These are phyloP conservation scores for Aspergillus sp. DNA, from an alignment of 2,329 filamentous ascomycete species.

Conservation along the genomic window DNA sequence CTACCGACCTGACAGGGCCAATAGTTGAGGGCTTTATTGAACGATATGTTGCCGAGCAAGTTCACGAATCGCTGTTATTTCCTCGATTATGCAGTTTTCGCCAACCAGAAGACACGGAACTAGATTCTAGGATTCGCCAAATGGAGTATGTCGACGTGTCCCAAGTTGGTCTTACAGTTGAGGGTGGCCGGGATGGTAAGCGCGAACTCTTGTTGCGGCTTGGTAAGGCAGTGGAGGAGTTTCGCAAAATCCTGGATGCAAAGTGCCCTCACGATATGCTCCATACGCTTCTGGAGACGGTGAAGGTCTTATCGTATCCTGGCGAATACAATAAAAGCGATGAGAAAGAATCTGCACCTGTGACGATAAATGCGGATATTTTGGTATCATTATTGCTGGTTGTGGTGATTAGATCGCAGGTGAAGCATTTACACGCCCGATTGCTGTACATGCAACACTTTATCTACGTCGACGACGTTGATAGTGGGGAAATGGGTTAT, in stretches of 20 bases:
- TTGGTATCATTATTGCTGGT: conserved; percentile 87
- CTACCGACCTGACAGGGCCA: conserved; percentile 88
- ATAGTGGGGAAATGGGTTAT: conserved; percentile 94
- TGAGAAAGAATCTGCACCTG: conserved; percentile 55
- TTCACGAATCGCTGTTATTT: conserved; percentile 82
- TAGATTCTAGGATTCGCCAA: conserved; percentile 85
- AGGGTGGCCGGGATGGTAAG: conserved; percentile 75
- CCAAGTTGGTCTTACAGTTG: conserved; percentile 85
- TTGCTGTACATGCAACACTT: conserved; percentile 96
- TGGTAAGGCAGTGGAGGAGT: conserved; percentile 78
- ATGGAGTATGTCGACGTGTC: conserved; percentile 95
- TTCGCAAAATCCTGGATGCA: conserved; percentile 77
- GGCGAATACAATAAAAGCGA: conserved; percentile 44
- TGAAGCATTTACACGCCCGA: conserved; percentile 82
- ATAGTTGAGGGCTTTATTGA: conserved; percentile 93
- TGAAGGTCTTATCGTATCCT: conserved; percentile 77
- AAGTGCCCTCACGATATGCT: conserved; percentile 88
- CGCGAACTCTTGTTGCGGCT: conserved; percentile 77
- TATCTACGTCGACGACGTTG: conserved; percentile 96
- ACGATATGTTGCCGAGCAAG: conserved; percentile 87
- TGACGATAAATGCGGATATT: conserved; percentile 82
- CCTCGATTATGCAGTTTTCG: conserved; percentile 77
- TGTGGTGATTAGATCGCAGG: conserved; percentile 87
- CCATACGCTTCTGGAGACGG: conserved; percentile 72
- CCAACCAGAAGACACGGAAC: conserved; percentile 76